These are phyloP conservation scores for Bryoerythrophyllum caledonicum DNA, from an alignment of 225 moss, liverwort and hornwort species.

Conservation along the genomic window DNA sequence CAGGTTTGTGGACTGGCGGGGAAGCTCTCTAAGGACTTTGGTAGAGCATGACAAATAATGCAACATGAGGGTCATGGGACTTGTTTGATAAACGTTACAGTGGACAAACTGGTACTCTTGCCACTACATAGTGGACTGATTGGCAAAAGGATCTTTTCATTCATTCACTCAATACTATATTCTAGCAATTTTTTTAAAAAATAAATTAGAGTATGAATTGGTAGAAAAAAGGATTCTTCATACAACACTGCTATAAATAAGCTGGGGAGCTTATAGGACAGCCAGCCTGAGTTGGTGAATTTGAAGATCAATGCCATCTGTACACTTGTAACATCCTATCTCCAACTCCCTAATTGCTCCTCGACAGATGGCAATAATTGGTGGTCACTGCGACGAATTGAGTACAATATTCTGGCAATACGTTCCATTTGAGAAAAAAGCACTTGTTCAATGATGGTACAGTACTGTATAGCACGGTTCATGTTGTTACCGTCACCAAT, in stretches of 20 bases:
- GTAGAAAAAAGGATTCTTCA: too few species aligned
- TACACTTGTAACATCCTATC: not conserved
- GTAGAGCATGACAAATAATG: constrained; percentile 9
- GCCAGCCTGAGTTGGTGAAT: not conserved
- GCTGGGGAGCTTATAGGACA: too few species aligned
- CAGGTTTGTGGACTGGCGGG: too few species aligned
- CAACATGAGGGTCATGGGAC: not conserved
- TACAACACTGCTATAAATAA: too few species aligned
- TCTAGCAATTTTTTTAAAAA: too few species aligned
- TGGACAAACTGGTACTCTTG: not conserved
- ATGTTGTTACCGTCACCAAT: not conserved
- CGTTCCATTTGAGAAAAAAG: not conserved
- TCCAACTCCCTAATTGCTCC: not conserved
- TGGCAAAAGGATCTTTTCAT: not conserved
- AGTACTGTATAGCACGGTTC: too few species aligned
- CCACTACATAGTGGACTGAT: not conserved
- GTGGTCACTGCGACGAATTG: not conserved
- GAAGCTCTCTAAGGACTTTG: too few species aligned
- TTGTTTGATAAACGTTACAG: not conserved
- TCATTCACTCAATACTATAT: not conserved
- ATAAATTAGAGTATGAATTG: too few species aligned
- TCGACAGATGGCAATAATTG: constrained; percentile 15
- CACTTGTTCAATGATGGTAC: not conserved
- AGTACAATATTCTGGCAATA: not conserved
- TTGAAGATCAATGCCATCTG: not conserved